phyloP scores from a whole-genome alignment of 352 stramenopile species.

The Phytophthora boehmeriae region DNA sequence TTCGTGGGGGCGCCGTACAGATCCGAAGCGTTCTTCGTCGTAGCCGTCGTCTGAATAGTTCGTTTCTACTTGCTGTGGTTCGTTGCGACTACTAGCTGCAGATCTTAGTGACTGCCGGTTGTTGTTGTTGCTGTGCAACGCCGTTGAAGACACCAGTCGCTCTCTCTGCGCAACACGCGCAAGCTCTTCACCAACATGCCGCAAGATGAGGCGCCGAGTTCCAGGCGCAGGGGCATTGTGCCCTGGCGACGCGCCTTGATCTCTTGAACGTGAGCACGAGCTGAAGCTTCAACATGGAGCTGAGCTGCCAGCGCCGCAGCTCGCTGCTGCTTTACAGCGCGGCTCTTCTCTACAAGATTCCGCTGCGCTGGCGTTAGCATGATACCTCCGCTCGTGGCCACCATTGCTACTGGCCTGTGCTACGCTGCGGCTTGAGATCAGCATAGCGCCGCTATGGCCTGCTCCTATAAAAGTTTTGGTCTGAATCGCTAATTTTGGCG shows the following conservation, averaged over 20 bases:
- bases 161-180: constrained; percentile 49
- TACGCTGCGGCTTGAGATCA: background rate
- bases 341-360: constrained; percentile 55
- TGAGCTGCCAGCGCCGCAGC: constrained; percentile 44
- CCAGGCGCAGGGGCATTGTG: constrained; percentile 18
- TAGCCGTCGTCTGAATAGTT: constrained; percentile 44
- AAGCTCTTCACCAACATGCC: constrained; percentile 67
- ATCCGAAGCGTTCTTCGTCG: constrained; percentile 64
- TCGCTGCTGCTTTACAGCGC: constrained; percentile 45
- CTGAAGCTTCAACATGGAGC: constrained; percentile 37
- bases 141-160: constrained; percentile 9
- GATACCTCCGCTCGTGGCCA: constrained; percentile 19
- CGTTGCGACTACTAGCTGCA: constrained; percentile 1
- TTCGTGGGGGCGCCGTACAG: constrained; percentile 52
- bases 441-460: background rate
- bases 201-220: constrained; percentile 54
- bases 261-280: constrained; percentile 36
- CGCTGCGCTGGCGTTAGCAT: constrained; percentile 61
- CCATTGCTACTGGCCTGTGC: constrained; percentile 14
- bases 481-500: constrained; percentile 15
- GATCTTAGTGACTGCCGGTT: constrained; percentile 3
- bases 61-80: background rate
- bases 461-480: constrained; percentile 23
- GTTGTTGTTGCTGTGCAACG: constrained; percentile 7
- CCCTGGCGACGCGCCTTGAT: constrained; percentile 37